phyloP scores from a whole-genome alignment of 495 filamentous ascomycete species.

The Cudoniella acicularis region DNA sequence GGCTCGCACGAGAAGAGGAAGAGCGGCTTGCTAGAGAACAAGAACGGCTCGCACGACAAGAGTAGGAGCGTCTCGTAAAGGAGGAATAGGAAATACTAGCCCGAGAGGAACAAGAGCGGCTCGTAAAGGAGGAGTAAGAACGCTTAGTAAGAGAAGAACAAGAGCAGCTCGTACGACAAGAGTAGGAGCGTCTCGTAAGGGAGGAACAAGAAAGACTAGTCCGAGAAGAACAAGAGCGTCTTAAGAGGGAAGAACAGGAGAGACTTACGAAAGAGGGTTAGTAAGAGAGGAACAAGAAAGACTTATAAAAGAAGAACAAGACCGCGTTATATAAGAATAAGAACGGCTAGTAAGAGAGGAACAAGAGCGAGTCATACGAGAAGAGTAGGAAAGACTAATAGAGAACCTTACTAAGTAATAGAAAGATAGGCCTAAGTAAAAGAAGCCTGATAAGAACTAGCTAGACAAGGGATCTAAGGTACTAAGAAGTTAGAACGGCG shows the following conservation, averaged over 20 bases:
- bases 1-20: too few relatives aligned
- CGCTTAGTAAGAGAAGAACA: too few relatives aligned
- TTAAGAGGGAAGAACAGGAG: background rate
- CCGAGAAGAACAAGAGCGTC: background rate
- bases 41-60: too few relatives aligned
- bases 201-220: constrained; percentile 3
- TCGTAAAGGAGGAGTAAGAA: background rate
- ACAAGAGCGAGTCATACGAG: constrained; percentile 11
- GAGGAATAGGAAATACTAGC: constrained; percentile 3
- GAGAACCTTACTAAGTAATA: constrained; percentile 14
- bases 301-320: background rate
- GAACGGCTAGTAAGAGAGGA: constrained; percentile 4
- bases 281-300: background rate
- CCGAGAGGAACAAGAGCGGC: constrained; percentile 1
- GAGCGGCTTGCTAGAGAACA: too few relatives aligned
- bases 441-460: constrained; percentile 14
- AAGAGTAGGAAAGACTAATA: constrained; percentile 10
- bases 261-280: background rate
- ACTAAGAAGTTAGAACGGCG: constrained; percentile 12
- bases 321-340: background rate
- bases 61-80: too few relatives aligned
- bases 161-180: constrained; percentile 5
- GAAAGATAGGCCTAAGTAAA: constrained; percentile 15
- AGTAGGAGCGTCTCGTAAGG: constrained; percentile 6
- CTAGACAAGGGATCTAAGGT: constrained; percentile 12